Percentiles rank a stretch among this genome's conserved stretches.
These are phyloP conservation scores for Oryza nivara DNA, from an alignment of 176 grass and related monocot genomes.

Conservation along the genomic window DNA sequence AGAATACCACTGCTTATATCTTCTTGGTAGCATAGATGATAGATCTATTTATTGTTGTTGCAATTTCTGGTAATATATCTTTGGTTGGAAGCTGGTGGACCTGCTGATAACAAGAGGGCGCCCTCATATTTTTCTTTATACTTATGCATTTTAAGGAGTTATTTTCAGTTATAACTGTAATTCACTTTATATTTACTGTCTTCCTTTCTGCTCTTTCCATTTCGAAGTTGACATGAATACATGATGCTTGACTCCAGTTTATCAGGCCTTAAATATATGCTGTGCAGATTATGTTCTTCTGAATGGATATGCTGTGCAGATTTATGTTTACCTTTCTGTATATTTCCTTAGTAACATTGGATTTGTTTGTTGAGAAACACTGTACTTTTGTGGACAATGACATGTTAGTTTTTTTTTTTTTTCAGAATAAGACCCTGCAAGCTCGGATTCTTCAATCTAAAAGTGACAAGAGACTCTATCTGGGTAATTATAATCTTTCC, in stretches of 20 bases:
- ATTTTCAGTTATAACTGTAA: neutral
- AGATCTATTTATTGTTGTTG: conserved; percentile 14
- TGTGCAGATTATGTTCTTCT: neutral
- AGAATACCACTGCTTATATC: neutral
- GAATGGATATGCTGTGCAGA: neutral
- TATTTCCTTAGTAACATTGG: neutral
- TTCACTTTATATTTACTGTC: neutral
- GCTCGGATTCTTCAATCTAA: conserved; percentile 46
- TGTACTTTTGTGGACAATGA: conserved; percentile 26
- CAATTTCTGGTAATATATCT: conserved; percentile 10
- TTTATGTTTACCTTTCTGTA: neutral
- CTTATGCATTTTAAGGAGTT: neutral
- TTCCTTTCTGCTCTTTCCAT: neutral
- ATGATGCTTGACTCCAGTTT: neutral
- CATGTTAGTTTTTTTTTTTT: conserved; percentile 1
- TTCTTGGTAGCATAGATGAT: neutral
- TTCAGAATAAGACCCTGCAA: conserved; percentile 63
- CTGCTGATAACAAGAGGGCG: neutral
- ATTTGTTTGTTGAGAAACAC: conserved; percentile 2
- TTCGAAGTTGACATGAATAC: neutral
- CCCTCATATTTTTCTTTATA: conserved; percentile 6
- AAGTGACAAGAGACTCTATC: conserved; percentile 46
- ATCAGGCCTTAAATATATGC: neutral
- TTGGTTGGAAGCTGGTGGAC: neutral
- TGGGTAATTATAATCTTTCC: conserved; percentile 46